A percentile compares a stretch with the other conserved stretches of the same genome.
Conservation (phyloP, 345 rosid species). For the Eutrema yunnanense region DNA sequence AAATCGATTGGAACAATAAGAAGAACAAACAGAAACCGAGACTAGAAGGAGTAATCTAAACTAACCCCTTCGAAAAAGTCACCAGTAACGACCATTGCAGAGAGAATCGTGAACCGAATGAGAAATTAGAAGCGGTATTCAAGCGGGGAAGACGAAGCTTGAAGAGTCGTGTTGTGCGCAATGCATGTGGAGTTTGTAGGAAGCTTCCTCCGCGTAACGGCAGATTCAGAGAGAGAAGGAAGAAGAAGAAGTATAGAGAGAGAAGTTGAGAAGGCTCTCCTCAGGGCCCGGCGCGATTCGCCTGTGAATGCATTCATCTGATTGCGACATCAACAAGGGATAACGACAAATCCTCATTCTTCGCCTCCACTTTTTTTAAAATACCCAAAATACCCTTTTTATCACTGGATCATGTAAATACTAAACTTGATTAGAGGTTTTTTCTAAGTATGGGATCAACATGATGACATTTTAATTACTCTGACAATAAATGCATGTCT, state of each 20-base stretch:
- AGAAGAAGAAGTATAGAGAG: neutral
- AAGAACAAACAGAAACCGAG: neutral
- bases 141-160: neutral
- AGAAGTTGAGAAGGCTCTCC: neutral
- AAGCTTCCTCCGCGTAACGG: conserved; percentile 8
- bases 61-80: conserved; percentile 23
- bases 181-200: conserved; percentile 13
- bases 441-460: neutral
- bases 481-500: conserved; percentile 31
- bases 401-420: neutral
- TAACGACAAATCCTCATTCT: conserved; percentile 26
- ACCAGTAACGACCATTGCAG: conserved; percentile 1
- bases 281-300: conserved; percentile 30
- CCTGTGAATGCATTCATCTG: conserved; percentile 30
- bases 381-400: conserved; percentile 17
- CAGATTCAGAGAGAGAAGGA: conserved; percentile 8
- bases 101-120: neutral
- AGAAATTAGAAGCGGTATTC: conserved; percentile 22
- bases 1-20: neutral
- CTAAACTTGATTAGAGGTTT: neutral
- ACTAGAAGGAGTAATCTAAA: conserved; percentile 10
- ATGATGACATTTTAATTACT: neutral
- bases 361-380: neutral
- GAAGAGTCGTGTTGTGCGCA: neutral
- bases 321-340: conserved; percentile 23